Base-by-base conservation (phyloP, 164 flowering plant species). In the Piper betle region DNA sequence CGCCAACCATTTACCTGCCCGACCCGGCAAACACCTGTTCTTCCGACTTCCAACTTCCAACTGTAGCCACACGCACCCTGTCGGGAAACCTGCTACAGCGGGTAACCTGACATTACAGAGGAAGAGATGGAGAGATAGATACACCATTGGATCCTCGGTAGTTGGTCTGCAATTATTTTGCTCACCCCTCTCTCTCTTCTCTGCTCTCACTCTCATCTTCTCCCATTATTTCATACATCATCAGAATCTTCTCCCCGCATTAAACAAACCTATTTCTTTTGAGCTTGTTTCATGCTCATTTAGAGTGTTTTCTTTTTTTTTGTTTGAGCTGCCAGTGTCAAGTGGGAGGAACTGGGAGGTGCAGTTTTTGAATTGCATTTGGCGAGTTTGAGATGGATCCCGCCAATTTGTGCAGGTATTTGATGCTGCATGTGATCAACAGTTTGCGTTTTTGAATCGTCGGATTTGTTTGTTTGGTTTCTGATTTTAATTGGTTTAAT, bases 151-250 rank as follows among this genome's bases (percentile, higher is more conserved):
- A 55, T 33, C 39, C 15, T 39, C 7, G 58, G 37, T 55, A 33
- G 58, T 55, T 55, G 58, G 58, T 55, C 19, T 13, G 58, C 58
- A 55, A 25, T 55, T 55, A 55, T 25, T 55, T 55, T 55, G 58
- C 58, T 55, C 33, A 25, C 20, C 57, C 33, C 9, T 37, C 38
- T 25, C 58, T 53, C 8, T 33, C 38, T 25, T 11, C 58, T 55
- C 33, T 15, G 25, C 10, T 20, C 25, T 4, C 58, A 25, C 58
- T 55, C 58, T 55, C 37, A 38, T 55, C 39, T 55, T 0, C 16
- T 13, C 20, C 6, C 37, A 2, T 2, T 15, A 10, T 6, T 2
- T 20, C 37, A 55, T 8, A 55, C 57, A 20, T 19, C 57, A 33
- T 25, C 57, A 19, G 33, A 19, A 20, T 55, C 57, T 55, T 33